phyloP scores from a whole-genome alignment of 345 rosid species.

The Hevea brasiliensis region DNA sequence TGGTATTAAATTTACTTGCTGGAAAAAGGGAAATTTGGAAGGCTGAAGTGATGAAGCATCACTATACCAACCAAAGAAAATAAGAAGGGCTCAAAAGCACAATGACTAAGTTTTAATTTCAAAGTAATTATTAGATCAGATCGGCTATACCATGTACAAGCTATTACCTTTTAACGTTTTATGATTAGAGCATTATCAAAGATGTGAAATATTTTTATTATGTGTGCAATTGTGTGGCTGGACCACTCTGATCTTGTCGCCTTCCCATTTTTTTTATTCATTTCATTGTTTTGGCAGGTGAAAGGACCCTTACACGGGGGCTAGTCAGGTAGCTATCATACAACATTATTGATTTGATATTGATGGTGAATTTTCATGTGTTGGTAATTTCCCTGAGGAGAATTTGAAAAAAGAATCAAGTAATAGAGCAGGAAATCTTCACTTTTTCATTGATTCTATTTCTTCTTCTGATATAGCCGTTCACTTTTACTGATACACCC shows the following conservation, averaged over 20 bases:
- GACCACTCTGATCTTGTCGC: constrained; percentile 34
- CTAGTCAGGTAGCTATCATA: constrained; percentile 22
- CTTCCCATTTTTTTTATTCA: constrained; percentile 4
- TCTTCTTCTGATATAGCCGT: no score
- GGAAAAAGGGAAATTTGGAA: not conserved
- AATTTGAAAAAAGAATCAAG: not conserved
- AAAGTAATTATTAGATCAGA: no score
- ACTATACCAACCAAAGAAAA: constrained; percentile 14
- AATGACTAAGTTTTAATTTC: no score
- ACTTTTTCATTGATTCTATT: not conserved
- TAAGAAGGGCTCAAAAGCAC: not conserved
- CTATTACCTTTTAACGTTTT: no score
- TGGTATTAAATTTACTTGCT: no score
- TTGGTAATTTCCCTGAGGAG: constrained; percentile 11
- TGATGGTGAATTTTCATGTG: constrained; percentile 20
- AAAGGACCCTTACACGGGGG: constrained; percentile 26
- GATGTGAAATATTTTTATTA: not conserved
- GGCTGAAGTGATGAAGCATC: constrained; percentile 30
- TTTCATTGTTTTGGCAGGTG: constrained; percentile 12
- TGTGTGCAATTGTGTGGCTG: constrained; percentile 6
- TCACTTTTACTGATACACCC: no score
- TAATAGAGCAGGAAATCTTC: constrained; percentile 9
- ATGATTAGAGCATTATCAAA: constrained; percentile 31
- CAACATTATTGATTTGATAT: constrained; percentile 9
- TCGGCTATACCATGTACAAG: no score